Base-by-base conservation (phyloP, 2,329 filamentous ascomycete genomes). In the Lecanicillium sp. region DNA sequence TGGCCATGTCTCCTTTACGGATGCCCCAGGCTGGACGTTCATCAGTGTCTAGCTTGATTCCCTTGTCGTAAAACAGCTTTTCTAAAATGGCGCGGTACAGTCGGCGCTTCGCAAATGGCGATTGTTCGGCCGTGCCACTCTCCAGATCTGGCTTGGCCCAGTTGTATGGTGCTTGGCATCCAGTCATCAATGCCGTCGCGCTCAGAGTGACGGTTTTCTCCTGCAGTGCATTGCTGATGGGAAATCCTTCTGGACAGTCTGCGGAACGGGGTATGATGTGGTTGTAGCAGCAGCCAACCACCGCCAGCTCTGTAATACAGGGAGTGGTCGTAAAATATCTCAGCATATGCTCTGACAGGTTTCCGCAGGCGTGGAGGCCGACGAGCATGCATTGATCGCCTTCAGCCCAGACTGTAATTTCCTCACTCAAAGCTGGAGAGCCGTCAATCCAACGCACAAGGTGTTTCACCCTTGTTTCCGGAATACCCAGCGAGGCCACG, bases 181-280 rank as follows among this genome's bases (percentile, higher is more conserved):
- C 56, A 3, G 53, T 54, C 56, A 59, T 59, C 11, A 59, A 39
- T 5, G 56, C 56, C 11, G 56, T 59, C 7, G 56, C 40, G 18
- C 50, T 57, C 18, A 59, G 38, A 4, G 22, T 34, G n/a, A 59
- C 44, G 3, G 40, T 19, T 17, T 33, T 46, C 5, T 22, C 22
- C 17, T 50, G 45, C 20, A 59, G 32, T 11, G 32, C 56, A 0
- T 52, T 47, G 3, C 64, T 71, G 39, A 74, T 59, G 13, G 54
- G 48, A 13, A 58, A 55, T 14, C 60, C 59, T 6, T 56, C 49
- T 1, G 64, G 61, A 13, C 63, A 62, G 28, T 55, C 41, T 5
- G 58, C 53, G 1, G 68, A 58, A 7, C 41, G 46, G 5, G 52
- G 49, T 3, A 49, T 36, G 15, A 59, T 55, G 39, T 59, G 56